Evolutionary conservation across 148 eudicot genomes (phyloP).

Genomic region (Mesembryanthemum crystallinum): DNA sequence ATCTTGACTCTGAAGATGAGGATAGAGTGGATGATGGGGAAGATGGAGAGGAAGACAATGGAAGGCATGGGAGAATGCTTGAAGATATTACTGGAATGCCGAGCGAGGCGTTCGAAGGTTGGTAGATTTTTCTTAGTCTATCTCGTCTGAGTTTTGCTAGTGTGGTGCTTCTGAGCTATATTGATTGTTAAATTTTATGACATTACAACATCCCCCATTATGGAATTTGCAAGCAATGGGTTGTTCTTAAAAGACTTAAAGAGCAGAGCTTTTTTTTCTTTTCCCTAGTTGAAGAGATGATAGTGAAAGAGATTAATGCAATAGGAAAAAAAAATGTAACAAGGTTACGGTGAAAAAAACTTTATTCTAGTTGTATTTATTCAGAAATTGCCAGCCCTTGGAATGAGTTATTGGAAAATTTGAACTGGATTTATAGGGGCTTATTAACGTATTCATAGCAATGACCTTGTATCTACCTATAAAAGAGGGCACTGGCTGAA

Average conservation of each 20-base stretch:
- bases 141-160: not conserved
- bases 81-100: conserved; percentile 79
- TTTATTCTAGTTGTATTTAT: too few species aligned
- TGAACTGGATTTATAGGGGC: not conserved
- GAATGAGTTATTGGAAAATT: not conserved
- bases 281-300: too few species aligned
- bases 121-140: not conserved
- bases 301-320: too few species aligned
- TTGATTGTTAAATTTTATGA: not conserved
- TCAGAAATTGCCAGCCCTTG: not conserved
- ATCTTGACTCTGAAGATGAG: conserved; percentile 70
- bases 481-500: not conserved
- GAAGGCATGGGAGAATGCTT: conserved; percentile 72
- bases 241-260: not conserved
- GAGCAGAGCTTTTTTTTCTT: too few species aligned
- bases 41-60: conserved; percentile 45
- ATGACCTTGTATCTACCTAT: not conserved
- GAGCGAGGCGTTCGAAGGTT: conserved; percentile 73
- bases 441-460: not conserved
- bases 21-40: conserved; percentile 31
- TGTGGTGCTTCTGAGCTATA: not conserved
- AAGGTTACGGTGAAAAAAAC: too few species aligned
- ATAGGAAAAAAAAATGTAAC: too few species aligned
- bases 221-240: not conserved
- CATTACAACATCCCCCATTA: not conserved